Base-by-base conservation (phyloP, 495 filamentous ascomycete species). In the Tuber indicum region DNA sequence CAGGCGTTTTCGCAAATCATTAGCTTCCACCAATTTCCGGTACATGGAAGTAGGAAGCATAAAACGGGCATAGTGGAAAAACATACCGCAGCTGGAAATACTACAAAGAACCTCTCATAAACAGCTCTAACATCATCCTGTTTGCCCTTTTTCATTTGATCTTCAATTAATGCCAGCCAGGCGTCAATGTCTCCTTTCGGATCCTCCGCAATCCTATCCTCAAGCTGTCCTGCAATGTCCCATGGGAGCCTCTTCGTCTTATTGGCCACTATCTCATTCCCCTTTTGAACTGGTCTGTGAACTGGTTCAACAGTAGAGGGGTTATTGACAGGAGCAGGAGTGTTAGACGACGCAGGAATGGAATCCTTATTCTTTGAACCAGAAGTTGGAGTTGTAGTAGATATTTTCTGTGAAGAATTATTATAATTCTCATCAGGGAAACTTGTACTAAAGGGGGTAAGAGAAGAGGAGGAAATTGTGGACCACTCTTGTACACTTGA, bases 41-140 rank as follows among this genome's bases (percentile, higher is more conserved):
- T 73, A 43, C n/a, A 66, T 17, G 43, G 74, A 45, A 49, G 73
- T 58, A 23, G 41, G 45, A 46, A 36, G 49, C 72, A 47, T 42
- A 36, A 49, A 77, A 26, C 32, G 36, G 78, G 26, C 62, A 72
- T 44, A 75, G 71, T 52, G 58, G 74, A 39, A 73, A 43, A 32
- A 89, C 96, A 88, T 91, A 98, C 96, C 75, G 94, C 91, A 81
- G 92, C 89, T 3, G 96, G 96, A 82, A 97, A 99, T 47, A 94
- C 85, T 78, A 89, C 88, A 81, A 99, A 87, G 82, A 98, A 97
- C 52, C 92, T 88, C 74, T 97, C 92, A 81, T 94, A 98, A 32
- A 91, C 89, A 74, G 88, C 88, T 74, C 96, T 91, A 32, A 91
- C 90, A 79, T 94, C 92, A 75, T 95, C 92, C 73, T 93, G 84